Base-by-base conservation (phyloP, 768 basidiomycete species). In the Kwoniella botswanensis region DNA sequence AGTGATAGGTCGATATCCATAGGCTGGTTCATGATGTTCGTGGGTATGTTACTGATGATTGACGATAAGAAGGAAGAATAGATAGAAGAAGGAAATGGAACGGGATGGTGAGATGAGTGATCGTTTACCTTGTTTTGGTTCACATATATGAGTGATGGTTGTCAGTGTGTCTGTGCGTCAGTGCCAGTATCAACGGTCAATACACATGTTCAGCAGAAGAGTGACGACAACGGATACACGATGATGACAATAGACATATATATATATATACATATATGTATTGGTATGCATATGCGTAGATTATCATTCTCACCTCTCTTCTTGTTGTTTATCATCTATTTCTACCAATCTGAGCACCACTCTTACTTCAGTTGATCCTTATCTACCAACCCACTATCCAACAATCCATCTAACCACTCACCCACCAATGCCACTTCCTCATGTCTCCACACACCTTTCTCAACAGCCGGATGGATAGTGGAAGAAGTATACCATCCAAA, bases 361-460 rank as follows among this genome's bases (percentile, higher is more conserved):
- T 9, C 24, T 42, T 24, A 61, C 3, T 44, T 41, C 41, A 68
- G 35, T 21, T 68, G 59, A 11, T 24, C 46, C 29, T 63, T 68
- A 26, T 72, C 67, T 13, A 72, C 71, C 22, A 72, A 57, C 18
- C 71, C 71, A 68, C 71, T 72, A 12, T 21, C 62, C 29, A 68
- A 46, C 6, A 72, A 26, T 12, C 57, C 21, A 63, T 72, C 61
- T 11, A 72, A 44, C 71, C 71, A 72, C 56, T 63, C 71, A 22
- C 62, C 62, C 2, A 72, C 67, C 41, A 54, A n/a, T 3, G 59
- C 62, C 22, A 54, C 56, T 29, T 72, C 71, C 22, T 41, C 62
- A 62, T 60, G 54, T 22, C 67, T 63, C 71, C 71, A 72, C n/a
- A 72, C 58, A 2, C 67, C 71, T 26, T 68, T 65, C 50, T 63